Evolutionary conservation across 352 stramenopile genomes (phyloP).

Genomic region (Pythium brachiatum): DNA sequence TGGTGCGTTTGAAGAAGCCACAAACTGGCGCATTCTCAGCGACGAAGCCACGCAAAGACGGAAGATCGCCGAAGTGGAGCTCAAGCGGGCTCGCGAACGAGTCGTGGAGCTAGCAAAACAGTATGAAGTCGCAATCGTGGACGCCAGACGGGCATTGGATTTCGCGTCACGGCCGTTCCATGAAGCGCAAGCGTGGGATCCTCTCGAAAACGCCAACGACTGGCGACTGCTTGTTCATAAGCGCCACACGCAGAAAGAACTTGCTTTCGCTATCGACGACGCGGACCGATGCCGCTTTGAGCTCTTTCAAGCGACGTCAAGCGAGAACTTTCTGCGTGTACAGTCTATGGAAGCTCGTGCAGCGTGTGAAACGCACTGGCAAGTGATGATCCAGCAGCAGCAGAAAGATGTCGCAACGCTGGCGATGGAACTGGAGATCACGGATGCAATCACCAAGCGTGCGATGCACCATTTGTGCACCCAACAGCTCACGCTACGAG

Average conservation of each 20-base stretch:
- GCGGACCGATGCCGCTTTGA: conserved; percentile 44
- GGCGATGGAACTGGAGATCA: conserved; percentile 30
- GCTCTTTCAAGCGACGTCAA: conserved; percentile 59
- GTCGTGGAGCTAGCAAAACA: conserved; percentile 22
- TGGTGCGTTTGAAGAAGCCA: conserved; percentile 2
- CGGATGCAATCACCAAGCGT: conserved; percentile 23
- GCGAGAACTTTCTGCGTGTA: conserved; percentile 49
- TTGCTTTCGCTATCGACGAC: conserved; percentile 33
- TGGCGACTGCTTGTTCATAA: conserved; percentile 68
- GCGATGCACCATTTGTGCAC: conserved; percentile 40
- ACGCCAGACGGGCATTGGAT: conserved; percentile 45
- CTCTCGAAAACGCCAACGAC: conserved; percentile 80
- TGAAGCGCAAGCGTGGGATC: conserved; percentile 72
- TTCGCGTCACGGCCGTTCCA: conserved; percentile 54
- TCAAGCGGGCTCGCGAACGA: conserved; percentile 13
- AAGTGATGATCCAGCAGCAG: conserved; percentile 27
- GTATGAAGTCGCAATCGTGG: conserved; percentile 28
- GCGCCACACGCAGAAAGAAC: conserved; percentile 42
- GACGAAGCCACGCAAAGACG: conserved; percentile 23
- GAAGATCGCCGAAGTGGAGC: conserved; percentile 22
- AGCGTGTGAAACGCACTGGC: conserved; percentile 30
- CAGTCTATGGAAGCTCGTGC: conserved; percentile 31
- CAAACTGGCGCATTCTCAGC: conserved; percentile 21
- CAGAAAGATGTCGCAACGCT: conserved; percentile 26
- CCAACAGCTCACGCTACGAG: conserved; percentile 41